Base-by-base conservation (phyloP, 2,329 filamentous ascomycete genomes). In the Fusarium sp. region DNA sequence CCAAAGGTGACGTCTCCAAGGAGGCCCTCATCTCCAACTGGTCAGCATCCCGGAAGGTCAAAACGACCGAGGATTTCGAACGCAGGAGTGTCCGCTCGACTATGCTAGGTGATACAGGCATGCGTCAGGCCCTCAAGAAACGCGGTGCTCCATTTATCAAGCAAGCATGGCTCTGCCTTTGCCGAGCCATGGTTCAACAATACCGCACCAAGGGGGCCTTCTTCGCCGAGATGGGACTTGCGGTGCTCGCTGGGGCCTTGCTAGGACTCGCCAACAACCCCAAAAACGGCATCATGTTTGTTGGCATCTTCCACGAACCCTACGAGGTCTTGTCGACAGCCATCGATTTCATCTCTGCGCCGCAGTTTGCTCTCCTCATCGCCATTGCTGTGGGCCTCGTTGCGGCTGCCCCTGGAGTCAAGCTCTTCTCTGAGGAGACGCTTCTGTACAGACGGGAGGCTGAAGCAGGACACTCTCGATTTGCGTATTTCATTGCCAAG, bases 401-500 rank as follows among this genome's bases (percentile, higher is more conserved):
- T 2, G 85, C 87, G 0, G 76, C 70, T 20, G 76, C 88, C 0
- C 88, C 89, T 0, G 89, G 88, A 1, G 89, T 91, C 70, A 86
- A 86, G 74, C 84, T 88, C 18, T 91, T 91, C 77, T 89, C 88
- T 6, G 77, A 79, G 54, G 77, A 79, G 45, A 77, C 62, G 37
- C 66, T 79, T 7, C 82, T 90, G 41, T 88, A 88, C 73, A 85
- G 85, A 54, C 85, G 89, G 10, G 89, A 91, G 79, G 84, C 88
- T 5, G 87, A 88, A 48, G 86, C 88, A 0, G 89, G 89, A 0
- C 89, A 91, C 75, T 89, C 87, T 39, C 82, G 88, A 11, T 80
- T 85, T 25, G 87, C 89, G 0, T 91, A 91, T 78, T 91, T 89
- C 75, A 43, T 89, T 2, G 89, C 88, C 39, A 91, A 91, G 78